Evolutionary conservation across 1,284 basidiomycete genomes (phyloP), one percentile per base, ranked within the genome.

Genomic region (Apiotrichum mycotoxinovorans): DNA sequence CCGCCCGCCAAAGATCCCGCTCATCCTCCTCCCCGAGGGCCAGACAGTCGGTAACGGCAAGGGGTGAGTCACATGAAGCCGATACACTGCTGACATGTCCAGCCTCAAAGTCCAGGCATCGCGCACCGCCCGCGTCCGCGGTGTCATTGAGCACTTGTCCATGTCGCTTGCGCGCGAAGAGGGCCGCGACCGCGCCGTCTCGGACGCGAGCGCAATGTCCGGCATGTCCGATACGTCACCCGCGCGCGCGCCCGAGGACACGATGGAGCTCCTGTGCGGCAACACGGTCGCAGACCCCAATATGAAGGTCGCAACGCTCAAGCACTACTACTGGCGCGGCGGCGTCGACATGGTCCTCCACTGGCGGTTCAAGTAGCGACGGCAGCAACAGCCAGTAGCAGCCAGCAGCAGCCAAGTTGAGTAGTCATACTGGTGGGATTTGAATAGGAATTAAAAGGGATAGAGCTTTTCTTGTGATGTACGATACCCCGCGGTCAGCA

Each of bases 251-350:
- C 83, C 88, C 2, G 90, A 94, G 66, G 87, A 93, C 44, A 68
- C 82, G 41, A 87, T 93, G 70, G 92, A 98, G 78, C 85, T 98
- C 43, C 73, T 95, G 37, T 96, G 92, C 75, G 91, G 89, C 67
- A 87, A 90, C 63, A 79, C 83, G 33, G 79, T 89, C 14, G 80
- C 98, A 30, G 87, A 91, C 26, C 79, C 88, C 27, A 84, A 87
- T 57, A 90, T 94, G 84, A 95, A 90, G 15, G 82, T 98, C 34
- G 93, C 88, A 4, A 87, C 87, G 30, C 87, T 93, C 53, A 84
- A 89, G 61, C 89, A 92, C 74, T 95, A 86, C 68, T 92, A 56
- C 91, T 91, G 91, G 83, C 70, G 84, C 68, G 86, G 87, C 62
- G 80, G 83, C n/a, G 82, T 81, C 14, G 93, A 96, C 75, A 79